Base-by-base conservation (phyloP, 176 grass and related monocot genomes). In the Puccinellia tenuiflora region DNA sequence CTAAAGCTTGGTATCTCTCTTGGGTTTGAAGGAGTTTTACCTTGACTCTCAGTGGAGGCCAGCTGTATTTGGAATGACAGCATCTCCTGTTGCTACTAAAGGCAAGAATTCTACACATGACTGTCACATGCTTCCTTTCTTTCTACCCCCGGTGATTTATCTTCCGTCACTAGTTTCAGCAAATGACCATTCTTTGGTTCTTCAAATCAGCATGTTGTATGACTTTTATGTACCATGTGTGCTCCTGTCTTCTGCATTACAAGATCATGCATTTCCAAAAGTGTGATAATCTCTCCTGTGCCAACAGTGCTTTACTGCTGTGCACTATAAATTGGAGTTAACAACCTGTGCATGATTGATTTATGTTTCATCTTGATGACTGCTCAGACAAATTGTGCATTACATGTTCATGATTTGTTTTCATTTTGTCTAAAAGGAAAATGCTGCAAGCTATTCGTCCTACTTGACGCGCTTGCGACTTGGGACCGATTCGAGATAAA, bases 11-110 rank as follows among this genome's bases (percentile, higher is more conserved):
- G 26, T 30, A 10, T 46, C 21, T 20, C 38, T 17, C 39, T 73
- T 88, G 62, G 30, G 45, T 61, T 72, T 78, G 28, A 73, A 93
- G 91, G 91, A 90, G 62, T 90, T 93, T 88, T 93, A 88, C 46
- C 40, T 86, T 76, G 50, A 48, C 21, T 90, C 85, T 83, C 13
- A 76, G 50, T 66, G 68, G 81, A 93, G 80, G 61, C 88, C 88
- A 84, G 20, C 79, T 85, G 52, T 90, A 72, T 88, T 93, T 88
- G 91, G 91, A 86, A 90, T 93, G 85, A 88, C 82, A 11, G 85
- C 85, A 42, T 90, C 88, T 57, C 85, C 85, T 13, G 60, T 90
- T 83, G 83, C 67, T 67, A 80, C 74, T 53, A 93, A 86, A 85
- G 88, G 85, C 81, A 86, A 78, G 65, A 60, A 56, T 78, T 59